phyloP scores from a whole-genome alignment of 2,329 filamentous ascomycete species.

The Diaporthe humulicola region DNA sequence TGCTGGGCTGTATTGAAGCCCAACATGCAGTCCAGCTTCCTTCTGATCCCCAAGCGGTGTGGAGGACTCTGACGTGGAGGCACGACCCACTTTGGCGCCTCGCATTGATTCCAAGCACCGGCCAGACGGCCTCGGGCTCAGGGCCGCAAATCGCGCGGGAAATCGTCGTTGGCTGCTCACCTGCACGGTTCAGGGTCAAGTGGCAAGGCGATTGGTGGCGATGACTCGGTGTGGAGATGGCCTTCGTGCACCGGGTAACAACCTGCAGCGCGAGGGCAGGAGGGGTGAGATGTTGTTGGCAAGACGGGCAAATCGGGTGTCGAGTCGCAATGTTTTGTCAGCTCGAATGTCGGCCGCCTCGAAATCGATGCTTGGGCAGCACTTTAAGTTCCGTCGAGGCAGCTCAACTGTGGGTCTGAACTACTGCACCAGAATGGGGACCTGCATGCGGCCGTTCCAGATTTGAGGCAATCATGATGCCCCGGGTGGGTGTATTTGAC shows the following conservation, averaged over 20 bases:
- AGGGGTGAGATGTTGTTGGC: conserved; percentile 2
- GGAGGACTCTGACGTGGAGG: conserved; percentile 24
- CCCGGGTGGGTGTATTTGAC: conserved; percentile 32
- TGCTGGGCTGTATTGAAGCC: conserved; percentile 4
- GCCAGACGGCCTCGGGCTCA: neutral
- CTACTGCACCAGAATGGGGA: conserved; percentile 34
- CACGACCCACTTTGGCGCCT: conserved; percentile 16
- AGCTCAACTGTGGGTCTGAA: conserved; percentile 15
- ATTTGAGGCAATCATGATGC: conserved; percentile 38
- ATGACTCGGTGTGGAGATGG: conserved; percentile 23
- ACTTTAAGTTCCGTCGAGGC: conserved; percentile 1
- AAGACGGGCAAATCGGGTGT: conserved; percentile 18
- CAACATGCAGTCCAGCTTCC: conserved; percentile 22
- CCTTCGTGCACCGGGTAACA: neutral
- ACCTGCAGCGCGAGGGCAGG: conserved; percentile 14
- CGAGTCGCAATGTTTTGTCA: conserved; percentile 10
- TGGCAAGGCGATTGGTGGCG: conserved; percentile 23
- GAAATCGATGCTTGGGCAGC: conserved; percentile 13
- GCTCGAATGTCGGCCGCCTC: conserved; percentile 20
- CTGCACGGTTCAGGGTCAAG: conserved; percentile 16
- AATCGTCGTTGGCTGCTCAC: conserved; percentile 30
- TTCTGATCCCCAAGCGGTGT: conserved; percentile 18
- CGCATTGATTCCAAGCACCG: conserved; percentile 8
- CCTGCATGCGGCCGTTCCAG: conserved; percentile 37
- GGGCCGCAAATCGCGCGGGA: conserved; percentile 29